Percentiles rank a stretch among this genome's conserved stretches.
Conservation (phyloP, 139 green algal species). For the Tetradesmus lagerheimii region DNA sequence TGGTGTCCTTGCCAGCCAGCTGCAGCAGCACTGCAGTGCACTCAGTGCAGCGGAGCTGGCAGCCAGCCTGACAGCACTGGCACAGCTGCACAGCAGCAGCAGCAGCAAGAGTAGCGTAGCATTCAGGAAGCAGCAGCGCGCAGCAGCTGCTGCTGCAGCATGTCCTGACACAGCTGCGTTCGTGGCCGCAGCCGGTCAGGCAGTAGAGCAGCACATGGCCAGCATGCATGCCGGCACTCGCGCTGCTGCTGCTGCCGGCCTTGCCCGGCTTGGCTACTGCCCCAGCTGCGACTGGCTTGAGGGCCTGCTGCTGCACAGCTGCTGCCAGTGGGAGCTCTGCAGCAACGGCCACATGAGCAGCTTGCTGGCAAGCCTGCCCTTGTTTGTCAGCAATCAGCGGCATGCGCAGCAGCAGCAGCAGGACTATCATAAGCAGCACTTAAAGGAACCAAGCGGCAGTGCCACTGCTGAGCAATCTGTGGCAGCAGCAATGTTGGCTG, state of each 20-base stretch:
- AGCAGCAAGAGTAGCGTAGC: neutral
- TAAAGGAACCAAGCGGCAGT: neutral
- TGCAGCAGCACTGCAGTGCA: neutral
- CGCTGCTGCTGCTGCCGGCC: neutral
- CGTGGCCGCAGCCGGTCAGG: neutral
- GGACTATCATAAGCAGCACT: neutral
- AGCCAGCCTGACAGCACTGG: neutral
- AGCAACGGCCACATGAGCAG: neutral
- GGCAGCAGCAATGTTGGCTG: neutral
- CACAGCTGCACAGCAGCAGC: constrained; percentile 8
- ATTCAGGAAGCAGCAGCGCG: neutral
- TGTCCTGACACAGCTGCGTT: neutral
- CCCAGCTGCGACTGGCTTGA: neutral
- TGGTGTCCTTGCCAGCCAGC: neutral
- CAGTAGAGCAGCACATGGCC: neutral
- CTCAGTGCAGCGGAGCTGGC: neutral
- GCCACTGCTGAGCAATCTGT: neutral
- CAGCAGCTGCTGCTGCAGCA: neutral
- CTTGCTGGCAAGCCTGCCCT: neutral
- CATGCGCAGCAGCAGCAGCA: constrained; percentile 21
- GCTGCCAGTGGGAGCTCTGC: neutral
- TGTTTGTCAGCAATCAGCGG: neutral
- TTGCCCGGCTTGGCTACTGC: neutral
- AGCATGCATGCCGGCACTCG: neutral
- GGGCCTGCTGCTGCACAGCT: neutral